Evolutionary conservation across 345 rosid genomes (phyloP), one percentile per base, ranked within the genome.

Genomic region (Raphanus sativus): DNA sequence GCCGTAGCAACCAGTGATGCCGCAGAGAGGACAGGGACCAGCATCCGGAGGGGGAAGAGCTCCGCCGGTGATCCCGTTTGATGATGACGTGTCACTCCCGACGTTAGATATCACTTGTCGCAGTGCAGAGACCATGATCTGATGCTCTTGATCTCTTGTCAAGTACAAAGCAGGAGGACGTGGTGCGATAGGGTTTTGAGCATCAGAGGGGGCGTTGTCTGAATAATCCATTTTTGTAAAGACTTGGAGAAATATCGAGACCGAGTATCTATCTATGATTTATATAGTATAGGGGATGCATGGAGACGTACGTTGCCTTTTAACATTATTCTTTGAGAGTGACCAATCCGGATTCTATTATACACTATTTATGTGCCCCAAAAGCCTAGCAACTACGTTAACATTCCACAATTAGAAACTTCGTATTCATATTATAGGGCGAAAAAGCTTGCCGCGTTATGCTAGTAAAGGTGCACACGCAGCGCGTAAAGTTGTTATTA

Each of bases 1-100:
- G 45, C 76, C 76, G 3, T 72, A 5, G 32, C 68, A 72, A 62
- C 68, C 61, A 1, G 17, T 45, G 24, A 25, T 7, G 0, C 42
- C 42, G 26, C 75, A 72, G 12, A 72, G 45, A 62, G 61, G 69
- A 72, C 76, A 72, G 63, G 70, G 64, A 26, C 77, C 71, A 54
- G 63, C 63, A 16, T 50, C 54, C 17, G 15, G 16, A 28, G 16
- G 15, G 10, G 77, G 70, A 24, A 63, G 36, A 13, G 28, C 2
- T 24, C 34, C 36, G 11, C 6, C 15, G 0, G 29, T 11, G 11
- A 24, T 13, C 32, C 9, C n/a, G 33, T 32, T 61, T 6, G 70
- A 24, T 11, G 26, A 33, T 28, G 62, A 54, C 55, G 52, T 74
- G 33, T 74, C 36, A 24, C 62, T n/a, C 25, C 28, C 64, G 4